Evolutionary conservation across 2,329 filamentous ascomycete species (phyloP), one percentile per base, ranked within the genome.

Genomic region (Sclerotinia borealis): DNA sequence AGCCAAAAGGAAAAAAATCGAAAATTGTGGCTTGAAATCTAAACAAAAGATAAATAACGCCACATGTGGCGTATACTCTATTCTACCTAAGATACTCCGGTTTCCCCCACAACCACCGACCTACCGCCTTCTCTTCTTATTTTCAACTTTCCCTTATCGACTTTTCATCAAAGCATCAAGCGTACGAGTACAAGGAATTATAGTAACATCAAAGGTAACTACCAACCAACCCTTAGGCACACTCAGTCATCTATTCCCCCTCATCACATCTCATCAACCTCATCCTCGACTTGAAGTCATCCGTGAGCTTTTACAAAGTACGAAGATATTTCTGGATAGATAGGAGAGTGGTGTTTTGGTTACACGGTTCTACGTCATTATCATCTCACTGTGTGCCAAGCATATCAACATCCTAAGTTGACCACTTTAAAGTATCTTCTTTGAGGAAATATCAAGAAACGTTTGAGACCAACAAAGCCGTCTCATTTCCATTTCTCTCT

Each of bases 51-150:
- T 50, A 47, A 19, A 19, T 29, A 29, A 56, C 52, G 52, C 52
- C 52, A 56, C 52, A 45, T 48, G 48, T 51, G 49, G 49, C 49
- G 34, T 11, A 11, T 11, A 11, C 1, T 19, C 19, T 4, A 19
- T 13, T 17, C 43, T 31, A 5, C n/a, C 15, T 17, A 47, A 56
- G 49, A 55, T 36, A 48, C 29, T 62, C 60, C 60, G 51, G 60
- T 63, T 63, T 58, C 60, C 51, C 60, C 51, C 15, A 41, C 60
- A 63, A 63, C 60, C 43, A 60, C 15, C 60, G 31, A 60, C 15
- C 36, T n/a, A 55, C 25, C 22, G 17, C 15, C 25, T 37, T 17
- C 17, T 49, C 45, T 37, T 27, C 15, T 19, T 45, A 47, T 54
- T 39, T 50, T 34, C 27, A 19, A 19, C 37, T 52, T 29, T 34